A percentile compares a stretch with the other conserved stretches of the same genome.
Conservation (phyloP, 805 yeast genomes). For the Pichia heedii region DNA sequence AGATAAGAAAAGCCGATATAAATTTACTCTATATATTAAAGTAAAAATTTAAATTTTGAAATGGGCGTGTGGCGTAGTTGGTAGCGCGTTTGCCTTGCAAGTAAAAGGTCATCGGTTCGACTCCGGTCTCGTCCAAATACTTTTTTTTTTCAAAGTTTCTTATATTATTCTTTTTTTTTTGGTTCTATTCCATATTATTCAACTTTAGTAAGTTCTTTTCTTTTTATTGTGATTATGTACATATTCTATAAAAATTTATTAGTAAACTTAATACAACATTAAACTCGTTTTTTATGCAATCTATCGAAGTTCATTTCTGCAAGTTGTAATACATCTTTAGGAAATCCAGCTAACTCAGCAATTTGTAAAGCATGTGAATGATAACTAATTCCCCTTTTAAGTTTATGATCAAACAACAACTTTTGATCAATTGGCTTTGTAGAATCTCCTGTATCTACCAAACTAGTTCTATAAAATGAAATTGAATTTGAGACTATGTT, state of each 20-base stretch:
- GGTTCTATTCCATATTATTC: not conserved
- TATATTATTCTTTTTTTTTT: not conserved
- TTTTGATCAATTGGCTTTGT: constrained; percentile 18
- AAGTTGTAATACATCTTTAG: constrained; percentile 42
- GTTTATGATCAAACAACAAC: constrained; percentile 43
- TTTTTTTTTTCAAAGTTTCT: constrained; percentile 1
- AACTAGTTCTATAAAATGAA: constrained; percentile 20
- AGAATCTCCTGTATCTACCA: constrained; percentile 11
- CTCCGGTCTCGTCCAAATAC: constrained; percentile 61
- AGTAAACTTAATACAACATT: too few species aligned
- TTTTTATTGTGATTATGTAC: constrained; percentile 46
- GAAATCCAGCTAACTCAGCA: constrained; percentile 76
- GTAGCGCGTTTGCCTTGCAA: constrained; percentile 79
- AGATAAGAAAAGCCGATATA: too few species aligned
- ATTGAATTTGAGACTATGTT: constrained; percentile 20
- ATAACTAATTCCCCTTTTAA: constrained; percentile 59
- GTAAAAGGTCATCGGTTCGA: constrained; percentile 79
- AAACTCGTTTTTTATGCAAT: too few species aligned
- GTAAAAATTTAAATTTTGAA: too few species aligned
- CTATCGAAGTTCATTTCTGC: constrained; percentile 35
- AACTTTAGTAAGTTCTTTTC: constrained; percentile 21
- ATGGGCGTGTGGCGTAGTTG: constrained; percentile 78
- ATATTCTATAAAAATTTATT: too few species aligned
- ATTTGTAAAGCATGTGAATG: constrained; percentile 71
- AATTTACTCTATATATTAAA: too few species aligned